Evolutionary conservation across 1,139 yeast genomes (phyloP).

Genomic region (Groenewaldozyma auringiensis): DNA sequence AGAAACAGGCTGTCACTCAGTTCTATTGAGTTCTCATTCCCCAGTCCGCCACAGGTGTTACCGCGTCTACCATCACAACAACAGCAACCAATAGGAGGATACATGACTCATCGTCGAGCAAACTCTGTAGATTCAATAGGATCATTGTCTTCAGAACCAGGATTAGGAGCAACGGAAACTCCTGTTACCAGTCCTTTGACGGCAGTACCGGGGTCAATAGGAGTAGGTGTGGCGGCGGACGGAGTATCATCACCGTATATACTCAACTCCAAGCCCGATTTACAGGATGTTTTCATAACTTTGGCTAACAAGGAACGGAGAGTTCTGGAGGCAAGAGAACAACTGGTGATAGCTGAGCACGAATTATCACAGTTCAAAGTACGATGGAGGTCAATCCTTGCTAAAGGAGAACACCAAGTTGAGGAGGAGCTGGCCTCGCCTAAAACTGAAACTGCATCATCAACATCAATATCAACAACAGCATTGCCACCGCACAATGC

Average conservation of each 20-base stretch:
- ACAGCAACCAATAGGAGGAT: not conserved
- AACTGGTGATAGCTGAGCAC: slow-evolving; percentile 22
- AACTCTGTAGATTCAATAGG: not conserved
- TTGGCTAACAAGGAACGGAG: slow-evolving; percentile 33
- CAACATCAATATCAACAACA: slow-evolving; percentile 8
- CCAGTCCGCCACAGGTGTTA: slow-evolving; percentile 1
- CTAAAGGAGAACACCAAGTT: slow-evolving; percentile 1
- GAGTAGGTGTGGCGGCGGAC: not conserved
- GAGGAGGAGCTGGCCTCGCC: slow-evolving; percentile 5
- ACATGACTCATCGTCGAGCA: not conserved
- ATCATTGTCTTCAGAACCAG: not conserved
- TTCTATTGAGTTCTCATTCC: not conserved
- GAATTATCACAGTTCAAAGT: slow-evolving; percentile 22
- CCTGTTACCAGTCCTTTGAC: slow-evolving; percentile 1
- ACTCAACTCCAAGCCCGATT: slow-evolving; percentile 20
- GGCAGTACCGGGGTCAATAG: no score
- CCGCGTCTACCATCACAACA: not conserved
- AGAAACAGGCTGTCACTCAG: not conserved
- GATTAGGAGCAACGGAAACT: not conserved
- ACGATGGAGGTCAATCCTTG: slow-evolving; percentile 21
- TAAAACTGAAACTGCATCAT: not conserved
- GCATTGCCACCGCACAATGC: not conserved
- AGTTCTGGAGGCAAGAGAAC: slow-evolving; percentile 32
- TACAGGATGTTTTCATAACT: slow-evolving; percentile 29
- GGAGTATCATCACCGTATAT: slow-evolving; percentile 18